Evolutionary conservation across 1,139 yeast species (phyloP), one percentile per base, ranked within the genome.

Genomic region (Casaregolazyma lundiana): DNA sequence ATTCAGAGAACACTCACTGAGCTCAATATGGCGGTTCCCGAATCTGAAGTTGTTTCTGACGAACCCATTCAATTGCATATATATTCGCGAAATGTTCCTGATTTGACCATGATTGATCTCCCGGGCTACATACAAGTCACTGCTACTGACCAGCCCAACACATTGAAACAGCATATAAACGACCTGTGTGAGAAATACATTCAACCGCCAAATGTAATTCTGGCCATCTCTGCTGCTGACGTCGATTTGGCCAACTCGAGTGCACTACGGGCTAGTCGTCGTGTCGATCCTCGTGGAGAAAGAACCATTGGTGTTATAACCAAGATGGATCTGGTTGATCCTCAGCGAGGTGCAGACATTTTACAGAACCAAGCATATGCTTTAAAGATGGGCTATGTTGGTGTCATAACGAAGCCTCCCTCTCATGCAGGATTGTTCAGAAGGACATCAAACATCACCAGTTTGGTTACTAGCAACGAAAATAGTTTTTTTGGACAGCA

Each of bases 61-160:
- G 96, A 89, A 54, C 97, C 97, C 2, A 90, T 90, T 46, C 95
- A 88, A 63, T 74, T 90, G 41, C 87, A 95, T 1, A 88, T 94
- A 39, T 83, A 81, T 63, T 90, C 98, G 1, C 95, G 97, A 3
- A 75, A 80, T 45, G 95, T 92, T 4, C 98, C 98, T 0, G 98
- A 94, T 67, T 72, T 92, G 49, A 88, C 97, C 0, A 71, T 94
- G 55, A 96, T 94, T 17, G 99, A 92, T 70, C 71, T 94, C 50
- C 99, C 99, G 0, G 99, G 99, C 4, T 94, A 94, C 63, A 94
- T 94, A 55, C 98, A 94, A 66, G 82, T 94, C 1, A 96, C 94
- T 61, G 95, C 97, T 1, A 90, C 95, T 3, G 97, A 92, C 64
- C 98, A 94, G 67, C 98, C 99, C 0, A 69, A 75, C 4, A 87